Evolutionary conservation across 495 filamentous ascomycete genomes (phyloP).

Genomic region (Cenococcum geophilum): DNA sequence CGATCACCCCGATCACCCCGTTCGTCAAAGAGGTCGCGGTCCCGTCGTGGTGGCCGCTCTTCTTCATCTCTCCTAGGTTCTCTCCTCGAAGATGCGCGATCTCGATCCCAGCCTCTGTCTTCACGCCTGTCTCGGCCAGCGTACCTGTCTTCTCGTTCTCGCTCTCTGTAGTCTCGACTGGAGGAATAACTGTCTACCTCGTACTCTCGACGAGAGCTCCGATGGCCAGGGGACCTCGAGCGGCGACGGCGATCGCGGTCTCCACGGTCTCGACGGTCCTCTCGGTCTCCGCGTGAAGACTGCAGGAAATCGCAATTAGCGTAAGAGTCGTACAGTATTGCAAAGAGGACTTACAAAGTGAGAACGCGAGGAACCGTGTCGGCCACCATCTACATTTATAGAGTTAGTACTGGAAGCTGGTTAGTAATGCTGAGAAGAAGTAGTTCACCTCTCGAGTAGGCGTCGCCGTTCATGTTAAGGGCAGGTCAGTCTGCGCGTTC

Average conservation of each 20-base stretch:
- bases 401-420: conserved; percentile 21
- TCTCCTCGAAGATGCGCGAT: conserved; percentile 31
- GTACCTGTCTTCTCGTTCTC: conserved; percentile 87
- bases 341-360: conserved; percentile 54
- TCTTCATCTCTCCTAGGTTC: conserved; percentile 28
- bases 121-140: conserved; percentile 50
- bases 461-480: conserved; percentile 77
- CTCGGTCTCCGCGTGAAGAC: conserved; percentile 47
- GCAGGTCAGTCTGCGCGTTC: conserved; percentile 10
- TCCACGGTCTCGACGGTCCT: conserved; percentile 38
- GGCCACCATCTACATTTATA: conserved; percentile 54
- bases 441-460: conserved; percentile 73
- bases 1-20: conserved; percentile 47
- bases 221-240: conserved; percentile 66
- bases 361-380: conserved; percentile 63
- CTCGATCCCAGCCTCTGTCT: conserved; percentile 30
- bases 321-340: conserved; percentile 1
- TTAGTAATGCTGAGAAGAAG: conserved; percentile 16
- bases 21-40: conserved; percentile 61
- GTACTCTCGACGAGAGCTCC: conserved; percentile 55
- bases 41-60: conserved; percentile 45
- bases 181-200: conserved; percentile 86
- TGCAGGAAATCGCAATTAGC: conserved; percentile 8
- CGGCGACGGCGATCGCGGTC: conserved; percentile 50
- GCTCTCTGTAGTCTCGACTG: conserved; percentile 81